Conservation (phyloP, 2,329 filamentous ascomycete species). For the Aspergillus quadrilineatus region DNA sequence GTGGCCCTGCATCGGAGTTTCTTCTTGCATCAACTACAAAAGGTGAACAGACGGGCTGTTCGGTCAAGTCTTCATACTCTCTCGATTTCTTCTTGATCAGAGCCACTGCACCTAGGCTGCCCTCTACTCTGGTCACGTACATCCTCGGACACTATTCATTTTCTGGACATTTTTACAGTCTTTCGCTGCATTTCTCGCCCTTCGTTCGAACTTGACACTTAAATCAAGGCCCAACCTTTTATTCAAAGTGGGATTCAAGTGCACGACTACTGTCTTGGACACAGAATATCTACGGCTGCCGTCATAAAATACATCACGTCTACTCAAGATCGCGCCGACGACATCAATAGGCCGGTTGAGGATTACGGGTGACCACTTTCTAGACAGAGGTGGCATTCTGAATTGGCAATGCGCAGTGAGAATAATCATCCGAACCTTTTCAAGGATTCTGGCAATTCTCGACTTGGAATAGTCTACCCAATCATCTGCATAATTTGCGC, state of each 20-base stretch:
- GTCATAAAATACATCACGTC: background rate
- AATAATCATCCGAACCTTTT: conserved; percentile 12
- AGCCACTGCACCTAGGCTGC: conserved; percentile 1
- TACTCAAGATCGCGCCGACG: background rate
- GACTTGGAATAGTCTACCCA: conserved; percentile 20
- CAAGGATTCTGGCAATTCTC: conserved; percentile 11
- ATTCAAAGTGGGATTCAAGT: background rate
- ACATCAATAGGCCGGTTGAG: background rate
- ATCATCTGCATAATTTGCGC: conserved; percentile 20
- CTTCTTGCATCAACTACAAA: conserved; percentile 8
- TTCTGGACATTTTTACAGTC: background rate
- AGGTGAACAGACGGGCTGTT: conserved; percentile 10
- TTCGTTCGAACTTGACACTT: background rate
- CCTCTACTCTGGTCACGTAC: background rate
- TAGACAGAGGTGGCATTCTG: conserved; percentile 11
- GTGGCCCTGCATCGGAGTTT: conserved; percentile 22
- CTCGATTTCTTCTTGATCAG: conserved; percentile 11
- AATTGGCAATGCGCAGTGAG: conserved; percentile 19
- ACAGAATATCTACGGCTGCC: background rate
- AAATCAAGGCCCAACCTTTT: background rate
- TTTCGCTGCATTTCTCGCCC: background rate
- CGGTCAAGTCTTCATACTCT: conserved; percentile 13
- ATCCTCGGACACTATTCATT: background rate
- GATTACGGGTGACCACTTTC: conserved; percentile 3
- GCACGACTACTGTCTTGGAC: background rate